Base-by-base conservation (phyloP, 495 filamentous ascomycete species). In the Lepraria neglecta region DNA sequence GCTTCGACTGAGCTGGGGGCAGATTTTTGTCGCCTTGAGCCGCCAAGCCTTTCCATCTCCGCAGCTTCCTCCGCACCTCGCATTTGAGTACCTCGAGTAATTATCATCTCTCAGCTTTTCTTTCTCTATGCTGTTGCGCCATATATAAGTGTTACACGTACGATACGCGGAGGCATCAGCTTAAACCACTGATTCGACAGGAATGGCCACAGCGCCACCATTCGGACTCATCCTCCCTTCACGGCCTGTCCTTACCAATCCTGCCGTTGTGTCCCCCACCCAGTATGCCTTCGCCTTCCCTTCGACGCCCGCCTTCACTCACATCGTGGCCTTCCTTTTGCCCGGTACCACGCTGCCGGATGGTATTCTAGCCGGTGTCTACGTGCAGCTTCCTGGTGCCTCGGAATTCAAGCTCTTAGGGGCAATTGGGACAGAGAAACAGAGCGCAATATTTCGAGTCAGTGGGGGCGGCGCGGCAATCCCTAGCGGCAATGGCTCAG, bases 271-370 rank as follows among this genome's bases (percentile, higher is more conserved):
- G 35, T 82, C 84, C 62, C 72, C 81, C 10, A 86, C 84, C 12
- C 85, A 88, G 73, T 87, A 83, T 72, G 80, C 84, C 52, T 88
- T 89, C 75, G 73, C 75, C 33, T 77, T 89, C 68, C 77, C 84
- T 1, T 66, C 78, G 6, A 64, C 64, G n/a, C 80, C 84, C 0
- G 52, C 75, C 28, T 91, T 95, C 78, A 81, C 78, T 48, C 90
- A 97, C 65, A 75, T 99, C 58, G 87, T 89, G 64, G 83, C 96
- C 64, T 97, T 99, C 78, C 76, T 97, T 44, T 84, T 96, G 7
- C 94, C 94, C 2, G 89, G 88, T 53, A 79, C 84, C 9, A 71
- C 78, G 33, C 80, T 98, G 0, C 91, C 92, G 0, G 78, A 78
- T 4, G 82, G 82, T 65, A 88, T 88, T 47, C 91, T 88, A 3